Percentiles rank a stretch among this genome's conserved stretches.
Conservation (phyloP, 192 early-diverging fungal genomes). For the Diversispora eburnea region DNA sequence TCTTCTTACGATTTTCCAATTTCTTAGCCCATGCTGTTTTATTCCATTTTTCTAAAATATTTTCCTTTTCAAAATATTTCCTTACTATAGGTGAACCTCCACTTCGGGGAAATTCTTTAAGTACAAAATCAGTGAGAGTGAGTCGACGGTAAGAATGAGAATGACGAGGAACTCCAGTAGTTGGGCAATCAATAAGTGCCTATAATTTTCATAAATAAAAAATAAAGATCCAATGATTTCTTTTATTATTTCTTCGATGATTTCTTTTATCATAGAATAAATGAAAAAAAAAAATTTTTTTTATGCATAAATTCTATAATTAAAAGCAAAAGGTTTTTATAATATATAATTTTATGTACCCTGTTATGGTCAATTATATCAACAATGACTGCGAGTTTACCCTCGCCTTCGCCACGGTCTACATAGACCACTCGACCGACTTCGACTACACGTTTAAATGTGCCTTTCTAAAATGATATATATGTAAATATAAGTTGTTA, state of each 20-base stretch:
- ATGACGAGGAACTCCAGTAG: slow-evolving; percentile 89
- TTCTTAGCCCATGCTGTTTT: slow-evolving; percentile 97
- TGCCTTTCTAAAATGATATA: slow-evolving; percentile 40
- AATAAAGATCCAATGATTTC: too few species aligned
- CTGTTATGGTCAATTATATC: slow-evolving; percentile 99
- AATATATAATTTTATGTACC: slow-evolving; percentile 45
- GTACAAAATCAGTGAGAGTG: slow-evolving; percentile 84
- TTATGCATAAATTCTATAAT: background rate
- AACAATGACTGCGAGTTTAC: slow-evolving; percentile 97
- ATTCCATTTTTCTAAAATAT: slow-evolving; percentile 74
- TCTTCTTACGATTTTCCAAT: slow-evolving; percentile 75
- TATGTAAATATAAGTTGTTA: background rate
- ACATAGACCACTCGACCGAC: slow-evolving; percentile 97
- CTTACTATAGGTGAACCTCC: slow-evolving; percentile 72
- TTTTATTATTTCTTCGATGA: too few species aligned
- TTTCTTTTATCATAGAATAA: background rate
- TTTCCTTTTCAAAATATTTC: slow-evolving; percentile 81
- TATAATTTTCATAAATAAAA: slow-evolving; percentile 20
- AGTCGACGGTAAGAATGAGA: slow-evolving; percentile 85
- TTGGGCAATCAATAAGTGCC: slow-evolving; percentile 96
- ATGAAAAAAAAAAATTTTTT: background rate
- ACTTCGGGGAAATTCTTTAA: slow-evolving; percentile 81
- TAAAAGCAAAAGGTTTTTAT: background rate
- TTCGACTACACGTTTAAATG: slow-evolving; percentile 92
- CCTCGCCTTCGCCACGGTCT: slow-evolving; percentile 90